Percentiles rank a stretch among this genome's conserved stretches.
These are phyloP conservation scores for Ustilago nuda DNA, from an alignment of 1,284 basidiomycete genomes.

Conservation along the genomic window DNA sequence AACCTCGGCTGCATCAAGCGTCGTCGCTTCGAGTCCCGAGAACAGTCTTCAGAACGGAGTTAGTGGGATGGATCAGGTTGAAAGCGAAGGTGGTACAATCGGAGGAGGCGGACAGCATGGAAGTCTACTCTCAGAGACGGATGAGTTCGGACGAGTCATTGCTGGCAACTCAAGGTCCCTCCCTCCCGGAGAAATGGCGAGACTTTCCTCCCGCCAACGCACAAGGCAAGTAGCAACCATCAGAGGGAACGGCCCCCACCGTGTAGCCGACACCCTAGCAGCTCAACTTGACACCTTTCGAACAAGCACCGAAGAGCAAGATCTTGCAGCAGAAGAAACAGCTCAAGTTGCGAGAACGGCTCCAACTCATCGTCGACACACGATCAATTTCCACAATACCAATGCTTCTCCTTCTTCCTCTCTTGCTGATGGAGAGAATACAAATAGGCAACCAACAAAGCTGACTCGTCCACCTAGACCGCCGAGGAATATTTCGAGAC, in stretches of 20 bases:
- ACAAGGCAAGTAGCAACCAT: constrained; percentile 5
- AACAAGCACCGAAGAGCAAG: not conserved
- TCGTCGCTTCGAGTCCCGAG: constrained; percentile 32
- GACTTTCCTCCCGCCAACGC: constrained; percentile 16
- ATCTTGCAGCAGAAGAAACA: not conserved
- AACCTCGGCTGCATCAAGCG: constrained; percentile 24
- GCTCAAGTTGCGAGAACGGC: not conserved
- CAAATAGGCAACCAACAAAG: constrained; percentile 16
- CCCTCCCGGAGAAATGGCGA: constrained; percentile 13
- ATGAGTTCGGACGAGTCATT: constrained; percentile 17
- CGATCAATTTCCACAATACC: constrained; percentile 13
- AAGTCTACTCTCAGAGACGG: not conserved
- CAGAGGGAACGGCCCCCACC: constrained; percentile 8
- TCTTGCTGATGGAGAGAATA: constrained; percentile 1
- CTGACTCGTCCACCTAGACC: constrained; percentile 37
- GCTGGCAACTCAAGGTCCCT: not conserved
- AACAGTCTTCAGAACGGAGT: constrained; percentile 21
- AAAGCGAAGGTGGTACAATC: constrained; percentile 32
- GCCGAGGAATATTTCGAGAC: constrained; percentile 29
- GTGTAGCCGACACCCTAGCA: constrained; percentile 28
- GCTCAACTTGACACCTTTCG: constrained; percentile 33
- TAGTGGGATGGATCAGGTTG: constrained; percentile 14
- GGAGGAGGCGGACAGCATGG: constrained; percentile 7
- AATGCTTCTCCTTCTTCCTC: not conserved
- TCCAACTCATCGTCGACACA: constrained; percentile 14